Evolutionary conservation across 257 asterid species (phyloP), one percentile per base, ranked within the genome.

Genomic region (Lycium barbarum): DNA sequence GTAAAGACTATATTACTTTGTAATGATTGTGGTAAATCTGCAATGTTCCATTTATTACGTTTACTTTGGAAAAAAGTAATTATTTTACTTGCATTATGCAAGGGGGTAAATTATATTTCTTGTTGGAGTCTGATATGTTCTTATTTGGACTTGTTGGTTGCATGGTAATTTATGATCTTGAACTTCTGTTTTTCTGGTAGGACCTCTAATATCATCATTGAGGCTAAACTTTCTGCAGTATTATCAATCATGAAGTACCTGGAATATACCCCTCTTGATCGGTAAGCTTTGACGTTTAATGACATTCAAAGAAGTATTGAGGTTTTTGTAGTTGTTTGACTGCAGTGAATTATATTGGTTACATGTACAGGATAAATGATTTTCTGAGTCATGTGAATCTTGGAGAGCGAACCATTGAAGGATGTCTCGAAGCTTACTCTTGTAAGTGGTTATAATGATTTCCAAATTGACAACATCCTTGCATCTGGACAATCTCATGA

Each of bases 371-470:
- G 78, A 92, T 97, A 58, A 94, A 95, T 89, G 93, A 92, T 81
- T 97, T 97, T 88, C 87, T 97, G 90, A 92, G 92, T 85, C 90
- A 89, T 61, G 90, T 97, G 86, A 90, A 94, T 90, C 98, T 97
- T 86, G 99, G 99, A 86, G 97, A 93, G 78, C 96, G 97, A 26
- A 92, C 98, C 17, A 91, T 97, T 85, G 92, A 85, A 91, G 99
- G 97, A 67, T 91, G 94, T 89, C 89, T 97, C 11, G 99, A 97
- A 87, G 98, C 99, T 45, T 97, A 94, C 91, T 97, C 99, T 68
- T 97, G 99, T 97, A 90, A 90, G 99, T 91, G 82, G 43, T 66
- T 80, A 84, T 67, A 84, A 40, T 58, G 73, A 26, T 45, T 38
- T 78, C 73, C 22, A 66, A 63, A 78, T 36, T 18, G n/a, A 68